phyloP scores from a whole-genome alignment of 108 stramenopile species.

The Nitzschia palea region DNA sequence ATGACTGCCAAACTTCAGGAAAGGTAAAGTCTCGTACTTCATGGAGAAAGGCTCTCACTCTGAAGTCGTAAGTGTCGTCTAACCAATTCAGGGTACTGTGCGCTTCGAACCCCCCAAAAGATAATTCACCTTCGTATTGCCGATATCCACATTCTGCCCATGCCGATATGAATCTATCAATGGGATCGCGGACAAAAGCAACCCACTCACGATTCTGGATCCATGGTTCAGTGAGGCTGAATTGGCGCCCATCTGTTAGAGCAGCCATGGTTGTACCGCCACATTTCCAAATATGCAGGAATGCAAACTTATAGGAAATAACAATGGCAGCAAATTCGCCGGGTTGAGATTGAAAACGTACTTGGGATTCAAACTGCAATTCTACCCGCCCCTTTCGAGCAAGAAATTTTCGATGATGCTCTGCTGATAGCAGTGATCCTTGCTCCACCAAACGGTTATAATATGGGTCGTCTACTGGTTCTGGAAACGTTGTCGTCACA shows the following conservation, averaged over 20 bases:
- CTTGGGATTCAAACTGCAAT: background rate
- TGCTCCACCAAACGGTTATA: background rate
- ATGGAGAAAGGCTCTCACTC: slow-evolving; percentile 4
- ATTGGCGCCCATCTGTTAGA: background rate
- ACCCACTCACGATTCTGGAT: slow-evolving; percentile 12
- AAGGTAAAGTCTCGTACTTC: slow-evolving; percentile 4
- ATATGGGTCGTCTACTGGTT: background rate
- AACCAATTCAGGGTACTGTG: slow-evolving; percentile 3
- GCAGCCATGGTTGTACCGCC: slow-evolving; percentile 11
- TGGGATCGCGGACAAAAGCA: slow-evolving; percentile 18
- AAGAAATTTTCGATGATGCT: slow-evolving; percentile 9
- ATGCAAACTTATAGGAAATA: slow-evolving; percentile 3
- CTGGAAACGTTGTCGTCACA: background rate
- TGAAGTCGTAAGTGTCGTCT: slow-evolving; percentile 6
- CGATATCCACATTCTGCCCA: slow-evolving; percentile 25
- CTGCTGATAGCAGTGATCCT: slow-evolving; percentile 2
- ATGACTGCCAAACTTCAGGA: background rate
- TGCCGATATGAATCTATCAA: slow-evolving; percentile 16
- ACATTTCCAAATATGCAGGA: slow-evolving; percentile 23
- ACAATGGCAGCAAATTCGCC: background rate
- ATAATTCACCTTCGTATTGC: background rate
- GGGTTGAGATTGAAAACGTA: slow-evolving; percentile 6
- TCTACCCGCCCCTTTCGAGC: background rate
- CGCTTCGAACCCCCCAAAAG: background rate
- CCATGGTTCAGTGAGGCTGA: background rate